Evolutionary conservation across 2,329 filamentous ascomycete genomes (phyloP).

Genomic region (Penicillium sp.): DNA sequence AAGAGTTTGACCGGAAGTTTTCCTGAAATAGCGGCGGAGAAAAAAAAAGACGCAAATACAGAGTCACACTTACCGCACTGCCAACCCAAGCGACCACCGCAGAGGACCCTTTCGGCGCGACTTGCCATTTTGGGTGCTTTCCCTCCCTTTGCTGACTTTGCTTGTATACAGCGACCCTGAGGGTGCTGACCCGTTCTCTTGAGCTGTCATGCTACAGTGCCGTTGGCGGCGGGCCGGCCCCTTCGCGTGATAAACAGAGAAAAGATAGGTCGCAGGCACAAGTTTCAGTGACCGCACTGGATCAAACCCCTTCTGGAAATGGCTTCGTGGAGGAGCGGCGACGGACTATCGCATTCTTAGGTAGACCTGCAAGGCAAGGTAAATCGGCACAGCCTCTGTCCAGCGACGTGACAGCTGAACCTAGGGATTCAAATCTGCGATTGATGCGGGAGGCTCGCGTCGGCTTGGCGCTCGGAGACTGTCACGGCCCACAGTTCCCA

Average conservation of each 20-base stretch:
- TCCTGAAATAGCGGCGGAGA: neutral
- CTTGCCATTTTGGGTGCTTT: constrained; percentile 5
- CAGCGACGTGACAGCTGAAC: constrained; percentile 3
- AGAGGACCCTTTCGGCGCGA: constrained; percentile 19
- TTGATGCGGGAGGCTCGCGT: constrained; percentile 19
- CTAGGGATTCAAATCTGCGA: constrained; percentile 10
- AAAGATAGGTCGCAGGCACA: neutral
- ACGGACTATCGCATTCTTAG: constrained; percentile 5
- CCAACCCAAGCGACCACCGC: constrained; percentile 31
- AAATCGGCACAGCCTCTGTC: neutral
- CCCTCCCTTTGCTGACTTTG: constrained; percentile 7
- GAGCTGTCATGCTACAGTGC: constrained; percentile 20
- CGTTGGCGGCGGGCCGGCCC: constrained; percentile 9
- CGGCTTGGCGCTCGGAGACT: constrained; percentile 18
- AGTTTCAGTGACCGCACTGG: neutral
- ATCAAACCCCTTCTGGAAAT: neutral
- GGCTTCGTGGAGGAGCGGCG: neutral
- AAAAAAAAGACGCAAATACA: neutral
- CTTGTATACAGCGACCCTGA: constrained; percentile 9
- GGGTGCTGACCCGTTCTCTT: constrained; percentile 24
- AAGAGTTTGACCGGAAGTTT: neutral
- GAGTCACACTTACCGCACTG: constrained; percentile 28
- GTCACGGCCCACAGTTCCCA: constrained; percentile 18
- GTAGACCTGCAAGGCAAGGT: neutral
- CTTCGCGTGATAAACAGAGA: constrained; percentile 1